Evolutionary conservation across 2,329 filamentous ascomycete genomes (phyloP), one percentile per base, ranked within the genome.

Genomic region (Coniella lustricola): DNA sequence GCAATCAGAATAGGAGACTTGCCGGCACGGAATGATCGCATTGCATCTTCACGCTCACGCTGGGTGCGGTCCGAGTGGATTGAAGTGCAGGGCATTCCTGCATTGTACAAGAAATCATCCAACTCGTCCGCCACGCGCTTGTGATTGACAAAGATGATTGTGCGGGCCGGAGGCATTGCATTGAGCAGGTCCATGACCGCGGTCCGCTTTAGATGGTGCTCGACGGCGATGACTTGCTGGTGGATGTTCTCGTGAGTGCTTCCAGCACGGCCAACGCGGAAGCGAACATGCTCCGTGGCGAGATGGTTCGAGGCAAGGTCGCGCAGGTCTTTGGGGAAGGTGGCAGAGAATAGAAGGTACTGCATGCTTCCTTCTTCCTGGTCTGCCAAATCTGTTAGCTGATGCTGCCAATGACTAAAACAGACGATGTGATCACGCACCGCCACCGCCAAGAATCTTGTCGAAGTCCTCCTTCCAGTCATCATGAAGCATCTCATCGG

Each of bases 321-420:
- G 25, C 90, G 87, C 54, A 87, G 81, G 0, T 71, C 72, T 69
- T 86, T 90, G 35, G 90, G 88, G 66, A 98, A 97, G 0, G 93
- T 97, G 1, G 93, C 93, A 0, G 90, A 95, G 65, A 97, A 97
- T 71, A 98, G 85, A 67, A 95, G 75, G 64, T 82, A 84, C 48
- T 75, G 78, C 57, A 83, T 68, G 53, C 78, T 77, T 3, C 76
- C 89, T 49, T 86, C 81, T 53, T 95, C 81, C 56, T 95, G 70
- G 66, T 81, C 75, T 95, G 70, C 73, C 51, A 3, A 49, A 18
- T 17, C 18, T 36, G 51, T 66, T 55, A 68, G 60, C 25, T 41
- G 20, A 25, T 10, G 33, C 35, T 43, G 13, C 4, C n/a, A 32
- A 33, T 12, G 18, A 13, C 20, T 21, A 20, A 14, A 37, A 8